A percentile compares a stretch with the other conserved stretches of the same genome.
Conservation (phyloP, 2,329 filamentous ascomycete species). For the Corinectria fuckeliana region DNA sequence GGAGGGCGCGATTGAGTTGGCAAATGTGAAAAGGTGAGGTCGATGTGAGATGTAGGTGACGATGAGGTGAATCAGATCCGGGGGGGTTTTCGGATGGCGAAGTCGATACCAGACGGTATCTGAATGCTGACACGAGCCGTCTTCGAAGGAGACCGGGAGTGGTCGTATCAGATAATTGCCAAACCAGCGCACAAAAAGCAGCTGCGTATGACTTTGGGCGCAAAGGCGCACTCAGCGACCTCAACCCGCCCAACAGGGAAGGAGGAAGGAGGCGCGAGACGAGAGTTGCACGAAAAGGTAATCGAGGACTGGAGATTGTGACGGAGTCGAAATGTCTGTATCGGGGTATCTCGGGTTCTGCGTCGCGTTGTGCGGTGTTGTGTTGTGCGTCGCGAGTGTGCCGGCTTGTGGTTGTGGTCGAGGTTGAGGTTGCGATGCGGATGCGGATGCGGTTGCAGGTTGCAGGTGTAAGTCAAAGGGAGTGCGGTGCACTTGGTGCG, state of each 20-base stretch:
- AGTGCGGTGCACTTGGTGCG: slow-evolving; percentile 17
- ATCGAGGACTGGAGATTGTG: not conserved
- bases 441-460: slow-evolving; percentile 1
- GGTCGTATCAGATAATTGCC: slow-evolving; percentile 31
- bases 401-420: slow-evolving; percentile 10
- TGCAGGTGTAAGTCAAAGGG: slow-evolving; percentile 23
- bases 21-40: slow-evolving; percentile 15
- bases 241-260: slow-evolving; percentile 8
- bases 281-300: slow-evolving; percentile 13
- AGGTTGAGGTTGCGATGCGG: slow-evolving; percentile 14
- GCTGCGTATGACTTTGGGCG: slow-evolving; percentile 8
- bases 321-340: slow-evolving; percentile 1
- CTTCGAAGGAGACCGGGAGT: slow-evolving; percentile 21
- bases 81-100: slow-evolving; percentile 25
- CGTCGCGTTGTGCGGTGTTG: slow-evolving; percentile 21
- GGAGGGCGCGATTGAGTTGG: slow-evolving; percentile 7
- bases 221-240: slow-evolving; percentile 5
- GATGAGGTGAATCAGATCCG: slow-evolving; percentile 29
- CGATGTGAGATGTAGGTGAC: slow-evolving; percentile 16
- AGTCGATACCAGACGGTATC: slow-evolving; percentile 22
- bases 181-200: slow-evolving; percentile 1
- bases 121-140: slow-evolving; percentile 14
- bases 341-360: slow-evolving; percentile 1
- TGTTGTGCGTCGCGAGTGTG: slow-evolving; percentile 15
- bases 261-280: slow-evolving; percentile 3